Conservation (phyloP, 2,329 filamentous ascomycete genomes). For the Xylaria arbuscula region DNA sequence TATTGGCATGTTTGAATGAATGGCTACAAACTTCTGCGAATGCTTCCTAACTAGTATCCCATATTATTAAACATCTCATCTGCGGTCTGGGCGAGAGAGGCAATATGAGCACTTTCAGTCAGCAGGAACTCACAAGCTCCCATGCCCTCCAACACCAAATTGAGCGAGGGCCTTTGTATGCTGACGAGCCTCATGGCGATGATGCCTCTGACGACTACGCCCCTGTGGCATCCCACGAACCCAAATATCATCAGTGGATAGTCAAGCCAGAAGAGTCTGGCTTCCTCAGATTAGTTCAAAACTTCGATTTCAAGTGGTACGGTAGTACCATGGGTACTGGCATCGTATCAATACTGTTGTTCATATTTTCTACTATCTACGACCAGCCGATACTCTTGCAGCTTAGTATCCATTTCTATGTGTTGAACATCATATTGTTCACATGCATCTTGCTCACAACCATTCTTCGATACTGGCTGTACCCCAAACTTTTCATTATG, state of each 20-base stretch:
- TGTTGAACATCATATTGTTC: not conserved
- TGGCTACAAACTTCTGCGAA: too few species aligned
- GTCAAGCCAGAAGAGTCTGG: not conserved
- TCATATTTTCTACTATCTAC: not conserved
- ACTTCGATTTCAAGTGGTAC: not conserved
- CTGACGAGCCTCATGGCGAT: too few species aligned
- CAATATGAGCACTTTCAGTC: too few species aligned
- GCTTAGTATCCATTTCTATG: not conserved
- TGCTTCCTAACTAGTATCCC: too few species aligned
- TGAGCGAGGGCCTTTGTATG: too few species aligned
- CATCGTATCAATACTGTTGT: not conserved
- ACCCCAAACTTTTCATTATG: not conserved
- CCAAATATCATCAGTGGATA: not conserved
- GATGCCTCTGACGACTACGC: too few species aligned
- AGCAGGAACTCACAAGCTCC: too few species aligned
- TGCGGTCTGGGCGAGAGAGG: too few species aligned
- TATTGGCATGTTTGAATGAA: too few species aligned
- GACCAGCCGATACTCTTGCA: not conserved
- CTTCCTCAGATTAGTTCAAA: not conserved
- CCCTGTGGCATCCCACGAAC: too few species aligned
- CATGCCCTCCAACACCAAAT: too few species aligned
- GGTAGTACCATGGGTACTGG: not conserved
- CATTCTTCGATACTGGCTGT: not conserved
- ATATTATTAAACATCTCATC: too few species aligned
- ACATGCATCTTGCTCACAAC: not conserved